Percentiles rank a stretch among this genome's conserved stretches.
Evolutionary conservation across 78 protist species (phyloP).

Genomic region (Dictyostelium purpureum): DNA sequence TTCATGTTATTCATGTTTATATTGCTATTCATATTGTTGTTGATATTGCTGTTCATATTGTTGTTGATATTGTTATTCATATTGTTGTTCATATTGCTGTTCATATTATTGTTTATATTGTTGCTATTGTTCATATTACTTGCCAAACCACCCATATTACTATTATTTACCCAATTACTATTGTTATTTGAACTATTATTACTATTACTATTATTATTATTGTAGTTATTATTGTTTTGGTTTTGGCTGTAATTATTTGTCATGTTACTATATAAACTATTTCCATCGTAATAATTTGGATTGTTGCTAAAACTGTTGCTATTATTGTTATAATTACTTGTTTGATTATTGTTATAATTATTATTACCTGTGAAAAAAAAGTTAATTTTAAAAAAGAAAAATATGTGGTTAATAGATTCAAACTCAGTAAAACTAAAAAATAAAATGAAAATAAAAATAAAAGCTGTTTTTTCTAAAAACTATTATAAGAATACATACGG

Average conservation of each 20-base stretch:
- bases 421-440: no score
- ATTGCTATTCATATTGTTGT: background rate
- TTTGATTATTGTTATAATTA: background rate
- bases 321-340: background rate
- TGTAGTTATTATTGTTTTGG: background rate
- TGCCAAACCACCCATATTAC: no score
- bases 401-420: no score
- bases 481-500: background rate
- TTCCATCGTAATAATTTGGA: background rate
- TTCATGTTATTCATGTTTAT: background rate
- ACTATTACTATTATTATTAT: background rate
- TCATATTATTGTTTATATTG: no score
- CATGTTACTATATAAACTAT: no score
- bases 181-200: no score
- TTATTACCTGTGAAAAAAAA: no score
- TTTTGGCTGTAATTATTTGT: background rate
- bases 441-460: no score
- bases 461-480: background rate
- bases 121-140: no score
- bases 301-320: background rate
- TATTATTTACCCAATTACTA: no score
- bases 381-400: no score
- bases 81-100: constrained; percentile 18
- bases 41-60: background rate
- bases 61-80: background rate